Evolutionary conservation across 164 flowering plant genomes (phyloP), one percentile per base, ranked within the genome.

Genomic region (Paratinospora sagittata): DNA sequence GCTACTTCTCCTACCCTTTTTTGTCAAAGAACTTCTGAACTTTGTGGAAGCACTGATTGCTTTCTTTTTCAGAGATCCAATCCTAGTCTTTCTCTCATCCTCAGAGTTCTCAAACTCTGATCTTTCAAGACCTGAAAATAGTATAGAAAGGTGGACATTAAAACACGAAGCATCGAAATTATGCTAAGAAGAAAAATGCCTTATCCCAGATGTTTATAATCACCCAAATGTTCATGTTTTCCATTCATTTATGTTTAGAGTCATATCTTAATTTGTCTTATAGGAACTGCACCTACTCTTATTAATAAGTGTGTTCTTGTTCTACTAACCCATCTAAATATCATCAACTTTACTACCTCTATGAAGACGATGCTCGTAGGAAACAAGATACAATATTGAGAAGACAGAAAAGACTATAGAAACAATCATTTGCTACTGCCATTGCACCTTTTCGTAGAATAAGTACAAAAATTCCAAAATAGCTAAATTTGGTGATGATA

Each of bases 41-140:
- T 85, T 91, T 72, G 80, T 68, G 1, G 97, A 91, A 68, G 98
- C 97, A 81, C 71, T 90, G 41, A 91, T 85, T 24, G 97, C 96
- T 76, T 81, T 86, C 85, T 91, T 88, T 83, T 86, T 91, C 0
- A 93, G 70, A 49, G 89, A 84, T 64, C 86, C 91, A 8, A 88
- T 81, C 76, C 80, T 87, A 60, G 86, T 82, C 83, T 81, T 90
- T 81, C 82, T 86, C 76, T 90, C 95, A 81, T 92, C 96, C 71
- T 92, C 97, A 3, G 81, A 83, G 70, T 19, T 67, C 21, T 89
- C 96, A 14, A 77, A 0, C 3, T 87, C 95, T 2, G 79, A 71
- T 67, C 77, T 80, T 68, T 84, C 90, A 37, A 66, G 65, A 67
- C 80, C 91, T 88, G 79, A 13, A 64, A 57, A 37, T 14, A 27